Evolutionary conservation across 1,139 yeast genomes (phyloP), one percentile per base, ranked within the genome.

Genomic region (Kodamaea arcana): DNA sequence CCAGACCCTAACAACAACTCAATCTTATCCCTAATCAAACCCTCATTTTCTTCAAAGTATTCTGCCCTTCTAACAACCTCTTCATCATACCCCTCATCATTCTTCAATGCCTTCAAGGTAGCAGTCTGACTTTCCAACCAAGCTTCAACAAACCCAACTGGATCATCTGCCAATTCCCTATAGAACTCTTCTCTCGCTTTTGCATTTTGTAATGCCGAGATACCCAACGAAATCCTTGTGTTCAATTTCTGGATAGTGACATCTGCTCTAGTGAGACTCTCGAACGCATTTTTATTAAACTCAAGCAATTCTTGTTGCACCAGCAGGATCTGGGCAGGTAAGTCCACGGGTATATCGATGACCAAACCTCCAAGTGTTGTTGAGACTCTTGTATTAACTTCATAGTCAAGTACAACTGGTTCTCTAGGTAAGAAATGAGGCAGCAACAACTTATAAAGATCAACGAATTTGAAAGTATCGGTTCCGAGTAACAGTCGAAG

Each of bases 1-100:
- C 39, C 52, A 39, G 61, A 46, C 5, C 74, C 74, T 46, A 87
- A 65, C 48, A 88, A 70, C 35, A 87, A 65, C 45, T 84, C 88
- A 36, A 88, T 71, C 48, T 85, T 86, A 49, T 87, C 92, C 46
- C 76, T 75, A 37, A 88, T 67, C 50, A 84, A 64, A 30, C 56
- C 60, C 47, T 69, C 74, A 41, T 85, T 86, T 41, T 85, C 87
- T 30, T 78, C 76, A 60, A 87, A 90, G 58, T 83, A 88, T 26
- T 81, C 76, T 6, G 95, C 78, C 49, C 82, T 78, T 63, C 98
- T 78, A 3, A 87, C 95, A 21, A 78, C 69, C 54, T 92, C 97
- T 59, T 90, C 97, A 53, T 85, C 87, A 57, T 84, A 85, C 8
- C 94, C 88, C 48, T 85, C 90, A 56, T 90, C 97, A 42, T 94